Evolutionary conservation across 73 alveolate genomes (phyloP).

Genomic region (Stentor coeruleus): DNA sequence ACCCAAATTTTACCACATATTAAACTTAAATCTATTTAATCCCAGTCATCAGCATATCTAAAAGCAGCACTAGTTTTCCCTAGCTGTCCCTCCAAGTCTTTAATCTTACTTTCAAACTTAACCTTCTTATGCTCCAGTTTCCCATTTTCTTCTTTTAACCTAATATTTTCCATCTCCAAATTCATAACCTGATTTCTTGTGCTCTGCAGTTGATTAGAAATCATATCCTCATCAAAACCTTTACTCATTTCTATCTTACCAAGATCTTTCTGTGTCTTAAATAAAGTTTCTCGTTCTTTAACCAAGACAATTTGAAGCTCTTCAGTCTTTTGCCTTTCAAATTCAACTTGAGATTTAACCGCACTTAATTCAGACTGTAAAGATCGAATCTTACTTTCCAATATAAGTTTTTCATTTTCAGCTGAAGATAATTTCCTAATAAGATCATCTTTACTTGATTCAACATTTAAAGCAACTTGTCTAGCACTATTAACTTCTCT

Average conservation of each 20-base stretch:
- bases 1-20: too few species aligned
- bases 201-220: conserved; percentile 6
- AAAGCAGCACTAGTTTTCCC: neutral
- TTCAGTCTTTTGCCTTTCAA: conserved; percentile 35
- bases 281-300: conserved; percentile 29
- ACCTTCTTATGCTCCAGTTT: neutral
- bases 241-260: conserved; percentile 16
- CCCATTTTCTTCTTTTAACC: conserved; percentile 12
- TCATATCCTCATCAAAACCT: conserved; percentile 27
- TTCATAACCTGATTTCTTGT: neutral
- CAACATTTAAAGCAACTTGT: conserved; percentile 34
- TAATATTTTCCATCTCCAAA: conserved; percentile 19
- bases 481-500: conserved; percentile 34
- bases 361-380: conserved; percentile 21
- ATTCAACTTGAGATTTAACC: conserved; percentile 23
- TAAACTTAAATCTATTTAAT: neutral
- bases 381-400: conserved; percentile 16
- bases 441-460: conserved; percentile 37
- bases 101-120: conserved; percentile 18
- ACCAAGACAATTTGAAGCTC: conserved; percentile 36
- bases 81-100: neutral
- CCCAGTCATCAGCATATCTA: conserved; percentile 26
- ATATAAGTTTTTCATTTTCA: conserved; percentile 31
- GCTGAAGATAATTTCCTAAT: conserved; percentile 24
- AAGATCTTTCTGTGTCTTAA: neutral